Evolutionary conservation across 768 basidiomycete genomes (phyloP).

Genomic region (Rossbeevera mucosa): DNA sequence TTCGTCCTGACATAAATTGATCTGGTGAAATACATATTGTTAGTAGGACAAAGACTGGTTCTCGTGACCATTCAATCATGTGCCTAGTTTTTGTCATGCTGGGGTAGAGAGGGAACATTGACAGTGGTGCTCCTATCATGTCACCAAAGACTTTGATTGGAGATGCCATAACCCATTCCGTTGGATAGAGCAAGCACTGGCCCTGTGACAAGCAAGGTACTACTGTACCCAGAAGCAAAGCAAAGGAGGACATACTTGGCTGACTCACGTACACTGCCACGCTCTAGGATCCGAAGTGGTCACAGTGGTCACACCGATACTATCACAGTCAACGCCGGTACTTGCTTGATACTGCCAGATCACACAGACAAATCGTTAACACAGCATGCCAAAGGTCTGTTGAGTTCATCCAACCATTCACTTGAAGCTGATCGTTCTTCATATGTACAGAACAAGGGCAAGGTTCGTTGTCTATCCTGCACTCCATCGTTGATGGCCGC

Average conservation of each 20-base stretch:
- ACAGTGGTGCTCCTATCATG: neutral
- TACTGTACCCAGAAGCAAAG: too few species aligned
- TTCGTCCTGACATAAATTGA: neutral
- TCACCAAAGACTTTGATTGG: neutral
- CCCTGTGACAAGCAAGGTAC: neutral
- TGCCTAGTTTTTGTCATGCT: neutral
- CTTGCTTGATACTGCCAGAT: neutral
- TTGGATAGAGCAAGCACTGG: too few species aligned
- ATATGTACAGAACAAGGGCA: constrained; percentile 25
- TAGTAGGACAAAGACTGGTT: too few species aligned
- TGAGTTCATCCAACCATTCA: neutral
- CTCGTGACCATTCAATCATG: neutral
- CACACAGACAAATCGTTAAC: neutral
- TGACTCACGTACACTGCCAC: constrained; percentile 14
- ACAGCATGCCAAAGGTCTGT: constrained; percentile 25
- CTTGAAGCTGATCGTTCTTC: neutral
- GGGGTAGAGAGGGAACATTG: neutral
- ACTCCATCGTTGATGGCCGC: neutral
- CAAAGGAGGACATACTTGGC: too few species aligned
- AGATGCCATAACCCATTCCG: too few species aligned
- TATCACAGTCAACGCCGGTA: neutral
- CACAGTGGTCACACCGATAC: neutral
- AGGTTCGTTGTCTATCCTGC: constrained; percentile 12
- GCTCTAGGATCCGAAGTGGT: neutral
- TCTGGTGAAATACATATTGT: too few species aligned